Percentiles rank a stretch among this genome's conserved stretches.
phyloP scores from a whole-genome alignment of 305 asterid species.

The Fraxinus velutina region DNA sequence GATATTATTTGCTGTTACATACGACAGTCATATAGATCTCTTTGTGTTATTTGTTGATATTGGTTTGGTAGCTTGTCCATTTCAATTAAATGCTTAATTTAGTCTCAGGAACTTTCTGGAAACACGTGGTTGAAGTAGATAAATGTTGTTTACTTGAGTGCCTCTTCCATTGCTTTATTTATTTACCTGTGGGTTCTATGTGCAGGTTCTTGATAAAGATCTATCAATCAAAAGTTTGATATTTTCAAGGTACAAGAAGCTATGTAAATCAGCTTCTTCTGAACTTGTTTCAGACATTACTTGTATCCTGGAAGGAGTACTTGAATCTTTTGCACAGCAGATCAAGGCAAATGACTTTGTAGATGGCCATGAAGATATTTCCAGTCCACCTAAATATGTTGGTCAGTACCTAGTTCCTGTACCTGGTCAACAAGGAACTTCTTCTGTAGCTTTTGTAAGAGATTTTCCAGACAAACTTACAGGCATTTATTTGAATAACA shows the following conservation, averaged over 20 bases:
- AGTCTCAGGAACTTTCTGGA: neutral
- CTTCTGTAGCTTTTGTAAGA: constrained; percentile 45
- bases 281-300: constrained; percentile 63
- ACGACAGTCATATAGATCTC: constrained; percentile 4
- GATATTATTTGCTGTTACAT: constrained; percentile 13
- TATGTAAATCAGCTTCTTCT: constrained; percentile 61
- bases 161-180: constrained; percentile 11
- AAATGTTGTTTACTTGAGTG: neutral
- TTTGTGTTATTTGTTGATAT: constrained; percentile 5
- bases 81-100: neutral
- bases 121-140: neutral
- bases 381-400: constrained; percentile 42
- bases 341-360: constrained; percentile 43
- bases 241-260: constrained; percentile 60
- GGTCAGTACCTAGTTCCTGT: constrained; percentile 39
- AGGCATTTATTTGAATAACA: constrained; percentile 35
- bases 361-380: constrained; percentile 42
- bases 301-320: constrained; percentile 54
- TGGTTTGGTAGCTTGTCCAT: constrained; percentile 14
- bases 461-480: constrained; percentile 35
- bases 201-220: constrained; percentile 73
- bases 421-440: constrained; percentile 49
- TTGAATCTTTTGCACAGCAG: constrained; percentile 57
- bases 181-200: constrained; percentile 23
- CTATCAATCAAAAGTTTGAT: constrained; percentile 51